Conservation (phyloP, 1,139 yeast genomes). For the Suzukiozyma palmioleophila region DNA sequence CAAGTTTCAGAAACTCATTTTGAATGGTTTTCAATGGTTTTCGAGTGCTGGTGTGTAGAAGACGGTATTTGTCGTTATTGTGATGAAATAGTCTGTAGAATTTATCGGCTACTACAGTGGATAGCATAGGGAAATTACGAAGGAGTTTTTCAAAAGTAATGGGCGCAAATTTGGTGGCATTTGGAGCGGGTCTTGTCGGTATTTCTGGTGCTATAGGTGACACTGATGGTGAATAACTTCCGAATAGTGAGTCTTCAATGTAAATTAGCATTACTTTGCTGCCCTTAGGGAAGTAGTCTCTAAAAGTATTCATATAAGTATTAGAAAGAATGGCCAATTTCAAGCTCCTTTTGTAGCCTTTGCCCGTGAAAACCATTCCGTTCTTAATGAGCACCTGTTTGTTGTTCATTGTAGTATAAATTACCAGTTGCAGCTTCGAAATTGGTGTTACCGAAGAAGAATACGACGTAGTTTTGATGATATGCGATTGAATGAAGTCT, state of each 20-base stretch:
- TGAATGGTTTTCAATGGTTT: conserved; percentile 26
- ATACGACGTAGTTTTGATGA: conserved; percentile 40
- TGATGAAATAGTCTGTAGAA: conserved; percentile 43
- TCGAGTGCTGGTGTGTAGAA: conserved; percentile 26
- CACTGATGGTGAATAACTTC: conserved; percentile 14
- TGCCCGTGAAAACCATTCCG: conserved; percentile 50
- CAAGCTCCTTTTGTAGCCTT: conserved; percentile 51
- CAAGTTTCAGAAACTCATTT: conserved; percentile 29
- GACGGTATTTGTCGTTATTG: conserved; percentile 32
- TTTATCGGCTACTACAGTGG: conserved; percentile 44
- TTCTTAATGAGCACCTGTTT: conserved; percentile 56
- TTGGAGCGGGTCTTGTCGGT: background rate
- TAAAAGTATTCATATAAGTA: conserved; percentile 41
- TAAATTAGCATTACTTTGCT: conserved; percentile 48
- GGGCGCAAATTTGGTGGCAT: conserved; percentile 7
- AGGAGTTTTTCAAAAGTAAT: conserved; percentile 41
- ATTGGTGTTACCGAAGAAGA: conserved; percentile 36
- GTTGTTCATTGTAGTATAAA: conserved; percentile 57
- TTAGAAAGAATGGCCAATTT: conserved; percentile 41
- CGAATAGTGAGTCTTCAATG: conserved; percentile 49
- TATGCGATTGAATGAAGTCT: conserved; percentile 70
- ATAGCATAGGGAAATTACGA: conserved; percentile 43
- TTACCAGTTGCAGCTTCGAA: conserved; percentile 38
- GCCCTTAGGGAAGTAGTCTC: conserved; percentile 46
- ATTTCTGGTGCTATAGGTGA: background rate